These are phyloP conservation scores for Debaryomycetaceae sp. DNA, from an alignment of 1,139 yeast species.

Conservation along the genomic window DNA sequence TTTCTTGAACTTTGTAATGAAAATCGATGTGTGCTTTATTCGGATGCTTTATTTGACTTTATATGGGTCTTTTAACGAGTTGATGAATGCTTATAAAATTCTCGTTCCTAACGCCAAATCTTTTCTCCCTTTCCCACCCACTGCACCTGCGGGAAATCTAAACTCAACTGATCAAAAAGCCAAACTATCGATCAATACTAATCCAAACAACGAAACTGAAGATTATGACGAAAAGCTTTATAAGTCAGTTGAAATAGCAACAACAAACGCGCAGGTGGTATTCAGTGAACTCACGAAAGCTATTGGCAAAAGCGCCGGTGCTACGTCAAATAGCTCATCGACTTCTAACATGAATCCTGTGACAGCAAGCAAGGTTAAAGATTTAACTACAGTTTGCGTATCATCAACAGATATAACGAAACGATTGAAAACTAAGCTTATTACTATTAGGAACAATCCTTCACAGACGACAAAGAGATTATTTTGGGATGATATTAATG, in stretches of 20 bases:
- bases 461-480: constrained; percentile 57
- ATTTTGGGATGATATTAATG: constrained; percentile 86
- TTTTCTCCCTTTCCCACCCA: neutral
- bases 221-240: constrained; percentile 77
- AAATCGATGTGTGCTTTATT: constrained; percentile 65
- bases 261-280: constrained; percentile 75
- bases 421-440: constrained; percentile 56
- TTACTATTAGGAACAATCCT: constrained; percentile 47
- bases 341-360: constrained; percentile 21
- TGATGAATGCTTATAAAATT: constrained; percentile 67
- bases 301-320: constrained; percentile 67
- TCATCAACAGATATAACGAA: constrained; percentile 79
- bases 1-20: constrained; percentile 45
- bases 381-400: constrained; percentile 74
- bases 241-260: constrained; percentile 70
- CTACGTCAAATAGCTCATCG: constrained; percentile 25
- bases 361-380: constrained; percentile 67
- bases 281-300: constrained; percentile 77
- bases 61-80: constrained; percentile 72
- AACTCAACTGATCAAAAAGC: constrained; percentile 26
- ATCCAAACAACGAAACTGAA: constrained; percentile 21
- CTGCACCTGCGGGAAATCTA: constrained; percentile 13
- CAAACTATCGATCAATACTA: constrained; percentile 23
- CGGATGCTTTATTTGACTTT: constrained; percentile 71
- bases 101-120: constrained; percentile 33